Evolutionary conservation across 1,284 basidiomycete genomes (phyloP), one percentile per base, ranked within the genome.

Genomic region (Ustilago sp.): DNA sequence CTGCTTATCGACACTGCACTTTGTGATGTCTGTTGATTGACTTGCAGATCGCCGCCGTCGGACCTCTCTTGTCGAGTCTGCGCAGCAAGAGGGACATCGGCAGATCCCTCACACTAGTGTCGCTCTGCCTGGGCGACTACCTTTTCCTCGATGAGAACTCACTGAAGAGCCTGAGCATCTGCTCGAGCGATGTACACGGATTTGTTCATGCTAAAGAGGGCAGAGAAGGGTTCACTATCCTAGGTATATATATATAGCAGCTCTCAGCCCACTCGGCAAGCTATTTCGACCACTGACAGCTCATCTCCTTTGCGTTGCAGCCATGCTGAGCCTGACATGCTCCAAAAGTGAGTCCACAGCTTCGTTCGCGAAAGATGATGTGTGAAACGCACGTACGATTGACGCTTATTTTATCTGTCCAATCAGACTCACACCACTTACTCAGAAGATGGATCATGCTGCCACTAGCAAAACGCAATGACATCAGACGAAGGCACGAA

Each of bases 81-180:
- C 64, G 74, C 15, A 59, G 50, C 35, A 50, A 41, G 23, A 35
- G 59, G 4, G 68, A 71, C 13, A 32, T 68, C 15, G 68, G 68
- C 23, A 41, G 54, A 9, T 59, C 65, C 23, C 39, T 76, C 15
- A 41, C 64, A 13, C 48, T 76, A 1, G 48, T 58, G 5, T 51
- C 68, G 3, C 47, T 76, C 13, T 68, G 68, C 35, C 51, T 76
- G 1, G 41, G 65, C 31, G 56, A 68, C 51, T 71, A 63, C 34
- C 53, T 76, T 17, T 76, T 71, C 51, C n/a, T 76, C 38, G 74
- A 76, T 36, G 74, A 76, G 11, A 67, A 76, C 31, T 68, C 74
- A 11, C 58, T 76, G 34, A 64, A 64, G 36, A 70, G 74, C 59
- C 65, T 76, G 28, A 68, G 65, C 52, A 65, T 76, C 60, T 68